A percentile compares a stretch with the other conserved stretches of the same genome.
Conservation (phyloP, 108 stramenopile species). For the Stephanodiscus minutulus region DNA sequence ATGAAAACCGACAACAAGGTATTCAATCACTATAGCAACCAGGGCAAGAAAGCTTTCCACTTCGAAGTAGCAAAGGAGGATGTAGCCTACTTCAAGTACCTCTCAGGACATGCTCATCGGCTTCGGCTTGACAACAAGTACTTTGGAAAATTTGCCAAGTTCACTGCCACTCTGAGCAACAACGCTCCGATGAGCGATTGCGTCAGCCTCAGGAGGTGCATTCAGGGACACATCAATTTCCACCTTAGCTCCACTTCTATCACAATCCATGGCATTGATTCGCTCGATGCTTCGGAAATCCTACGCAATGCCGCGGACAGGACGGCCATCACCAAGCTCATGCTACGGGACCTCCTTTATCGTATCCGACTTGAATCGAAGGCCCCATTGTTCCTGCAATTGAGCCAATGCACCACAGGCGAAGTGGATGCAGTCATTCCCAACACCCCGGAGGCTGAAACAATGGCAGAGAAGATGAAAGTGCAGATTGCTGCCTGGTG, state of each 20-base stretch:
- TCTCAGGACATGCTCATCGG: neutral
- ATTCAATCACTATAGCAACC: neutral
- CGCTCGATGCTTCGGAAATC: neutral
- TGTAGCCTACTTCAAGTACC: neutral
- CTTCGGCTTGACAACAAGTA: no score
- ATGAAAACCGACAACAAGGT: neutral
- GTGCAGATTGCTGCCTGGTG: neutral
- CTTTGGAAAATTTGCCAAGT: constrained; percentile 5
- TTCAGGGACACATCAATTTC: neutral
- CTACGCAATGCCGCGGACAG: neutral
- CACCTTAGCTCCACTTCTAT: neutral
- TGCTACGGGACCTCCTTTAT: neutral
- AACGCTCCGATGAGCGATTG: neutral
- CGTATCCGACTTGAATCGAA: neutral
- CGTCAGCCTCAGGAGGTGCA: neutral
- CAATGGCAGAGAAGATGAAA: neutral
- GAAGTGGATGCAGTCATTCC: constrained; percentile 8
- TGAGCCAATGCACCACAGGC: neutral
- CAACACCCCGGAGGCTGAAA: constrained; percentile 3
- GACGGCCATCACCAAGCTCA: neutral
- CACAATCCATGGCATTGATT: neutral
- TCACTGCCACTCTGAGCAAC: neutral
- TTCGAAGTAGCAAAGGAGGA: constrained; percentile 3
- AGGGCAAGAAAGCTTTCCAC: constrained; percentile 10
- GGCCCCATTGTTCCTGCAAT: constrained; percentile 9